Percentiles rank a stretch among this genome's conserved stretches.
Evolutionary conservation across 2,329 filamentous ascomycete species (phyloP).

Genomic region (Piedraia hortae): DNA sequence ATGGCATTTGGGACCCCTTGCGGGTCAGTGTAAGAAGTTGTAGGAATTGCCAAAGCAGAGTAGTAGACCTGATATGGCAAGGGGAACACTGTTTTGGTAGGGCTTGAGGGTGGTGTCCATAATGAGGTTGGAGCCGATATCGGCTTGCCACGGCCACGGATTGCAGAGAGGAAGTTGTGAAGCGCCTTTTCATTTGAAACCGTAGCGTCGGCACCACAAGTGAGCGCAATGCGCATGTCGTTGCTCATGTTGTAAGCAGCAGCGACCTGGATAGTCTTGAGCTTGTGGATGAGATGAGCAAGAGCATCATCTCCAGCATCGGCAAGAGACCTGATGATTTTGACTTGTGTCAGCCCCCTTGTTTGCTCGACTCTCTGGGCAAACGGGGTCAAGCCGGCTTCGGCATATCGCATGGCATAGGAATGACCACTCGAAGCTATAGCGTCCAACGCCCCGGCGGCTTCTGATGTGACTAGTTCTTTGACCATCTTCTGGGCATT

Average conservation of each 20-base stretch:
- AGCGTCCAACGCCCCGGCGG: constrained; percentile 71
- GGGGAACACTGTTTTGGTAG: constrained; percentile 58
- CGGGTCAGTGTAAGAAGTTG: constrained; percentile 52
- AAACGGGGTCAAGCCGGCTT: constrained; percentile 46
- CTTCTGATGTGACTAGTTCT: constrained; percentile 61
- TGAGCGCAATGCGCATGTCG: constrained; percentile 50
- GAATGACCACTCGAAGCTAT: constrained; percentile 76
- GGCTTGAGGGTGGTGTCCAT: constrained; percentile 3
- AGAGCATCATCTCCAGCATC: constrained; percentile 53
- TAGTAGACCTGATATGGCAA: constrained; percentile 96
- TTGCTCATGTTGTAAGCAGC: constrained; percentile 32
- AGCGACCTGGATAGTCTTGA: constrained; percentile 61
- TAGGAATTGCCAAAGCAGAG: constrained; percentile 54
- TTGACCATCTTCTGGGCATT: constrained; percentile 59
- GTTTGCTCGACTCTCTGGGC: constrained; percentile 57
- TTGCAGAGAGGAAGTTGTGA: constrained; percentile 32
- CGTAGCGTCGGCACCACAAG: constrained; percentile 53
- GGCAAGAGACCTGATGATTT: constrained; percentile 54
- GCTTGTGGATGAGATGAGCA: constrained; percentile 25
- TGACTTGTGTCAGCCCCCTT: constrained; percentile 71
- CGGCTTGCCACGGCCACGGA: background rate
- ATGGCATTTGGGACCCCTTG: constrained; percentile 57
- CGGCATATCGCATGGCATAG: constrained; percentile 60
- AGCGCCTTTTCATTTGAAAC: constrained; percentile 42
- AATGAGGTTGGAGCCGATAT: constrained; percentile 6